phyloP scores from a whole-genome alignment of 2,329 filamentous ascomycete genomes.

The Fusarium equiseti region DNA sequence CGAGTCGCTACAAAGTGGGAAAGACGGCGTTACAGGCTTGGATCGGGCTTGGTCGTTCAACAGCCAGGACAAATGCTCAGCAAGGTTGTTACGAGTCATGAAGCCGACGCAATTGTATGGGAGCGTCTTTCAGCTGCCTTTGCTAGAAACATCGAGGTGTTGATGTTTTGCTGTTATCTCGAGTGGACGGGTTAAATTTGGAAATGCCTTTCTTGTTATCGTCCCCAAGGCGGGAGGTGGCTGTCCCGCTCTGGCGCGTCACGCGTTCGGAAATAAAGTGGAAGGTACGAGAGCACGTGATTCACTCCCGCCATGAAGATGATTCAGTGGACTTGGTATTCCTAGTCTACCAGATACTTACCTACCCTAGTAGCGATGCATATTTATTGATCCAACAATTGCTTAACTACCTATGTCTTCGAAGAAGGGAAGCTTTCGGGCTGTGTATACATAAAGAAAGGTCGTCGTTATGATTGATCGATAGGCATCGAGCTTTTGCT shows the following conservation, averaged over 20 bases:
- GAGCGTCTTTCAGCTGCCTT: constrained; percentile 39
- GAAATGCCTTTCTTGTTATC: constrained; percentile 42
- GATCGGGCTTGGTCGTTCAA: constrained; percentile 60
- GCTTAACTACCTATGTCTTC: background rate
- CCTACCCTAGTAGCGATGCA: background rate
- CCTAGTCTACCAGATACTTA: background rate
- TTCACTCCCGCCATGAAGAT: constrained; percentile 20
- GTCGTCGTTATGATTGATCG: background rate
- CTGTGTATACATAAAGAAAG: background rate
- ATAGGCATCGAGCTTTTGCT: background rate
- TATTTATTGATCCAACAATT: background rate
- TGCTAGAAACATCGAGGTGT: constrained; percentile 44
- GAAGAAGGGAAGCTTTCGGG: background rate
- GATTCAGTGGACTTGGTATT: constrained; percentile 12
- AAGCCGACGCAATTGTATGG: constrained; percentile 54
- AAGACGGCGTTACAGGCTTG: constrained; percentile 56
- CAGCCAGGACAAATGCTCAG: constrained; percentile 69
- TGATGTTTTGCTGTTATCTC: constrained; percentile 17
- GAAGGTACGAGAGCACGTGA: constrained; percentile 48
- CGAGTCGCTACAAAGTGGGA: constrained; percentile 51
- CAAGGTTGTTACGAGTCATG: constrained; percentile 73
- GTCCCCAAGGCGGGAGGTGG: constrained; percentile 31
- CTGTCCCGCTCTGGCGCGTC: constrained; percentile 44
- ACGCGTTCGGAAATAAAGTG: constrained; percentile 52
- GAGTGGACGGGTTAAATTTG: constrained; percentile 20